Conservation (phyloP, 495 filamentous ascomycete species). For the Viridothelium virens region DNA sequence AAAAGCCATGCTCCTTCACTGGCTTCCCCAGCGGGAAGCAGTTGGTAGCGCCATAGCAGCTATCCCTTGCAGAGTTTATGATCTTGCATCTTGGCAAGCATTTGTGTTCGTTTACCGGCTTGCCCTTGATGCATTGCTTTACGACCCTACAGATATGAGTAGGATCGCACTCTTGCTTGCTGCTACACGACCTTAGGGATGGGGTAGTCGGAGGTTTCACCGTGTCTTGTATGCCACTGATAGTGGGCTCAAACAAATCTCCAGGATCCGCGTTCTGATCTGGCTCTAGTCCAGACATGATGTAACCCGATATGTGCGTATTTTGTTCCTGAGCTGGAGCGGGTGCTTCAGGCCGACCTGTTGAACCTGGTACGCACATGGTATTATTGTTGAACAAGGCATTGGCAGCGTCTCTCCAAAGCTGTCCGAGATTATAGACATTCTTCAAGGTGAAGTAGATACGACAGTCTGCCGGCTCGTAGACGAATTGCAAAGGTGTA, state of each 20-base stretch:
- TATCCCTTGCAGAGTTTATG: too few species aligned
- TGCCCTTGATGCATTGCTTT: too few species aligned
- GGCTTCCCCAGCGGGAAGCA: too few species aligned
- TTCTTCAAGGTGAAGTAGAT: conserved; percentile 10
- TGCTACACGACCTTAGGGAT: too few species aligned
- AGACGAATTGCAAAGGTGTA: conserved; percentile 4
- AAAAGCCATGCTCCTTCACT: too few species aligned
- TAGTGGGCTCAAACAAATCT: background rate
- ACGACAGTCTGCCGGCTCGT: conserved; percentile 15
- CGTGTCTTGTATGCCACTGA: background rate
- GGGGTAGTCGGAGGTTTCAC: too few species aligned
- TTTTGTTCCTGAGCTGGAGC: background rate
- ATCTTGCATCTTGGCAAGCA: too few species aligned
- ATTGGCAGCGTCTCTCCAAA: conserved; percentile 10
- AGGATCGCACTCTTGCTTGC: too few species aligned
- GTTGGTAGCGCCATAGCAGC: too few species aligned
- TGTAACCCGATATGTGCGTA: background rate
- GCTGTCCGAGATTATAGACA: background rate
- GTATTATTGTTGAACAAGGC: conserved; percentile 12
- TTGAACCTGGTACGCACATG: conserved; percentile 14
- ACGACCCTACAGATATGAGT: too few species aligned
- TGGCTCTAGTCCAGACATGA: background rate
- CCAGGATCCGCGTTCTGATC: background rate
- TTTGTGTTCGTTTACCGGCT: too few species aligned
- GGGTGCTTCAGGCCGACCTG: background rate